Conservation (phyloP, 2,329 filamentous ascomycete genomes). For the Phoma sp. region DNA sequence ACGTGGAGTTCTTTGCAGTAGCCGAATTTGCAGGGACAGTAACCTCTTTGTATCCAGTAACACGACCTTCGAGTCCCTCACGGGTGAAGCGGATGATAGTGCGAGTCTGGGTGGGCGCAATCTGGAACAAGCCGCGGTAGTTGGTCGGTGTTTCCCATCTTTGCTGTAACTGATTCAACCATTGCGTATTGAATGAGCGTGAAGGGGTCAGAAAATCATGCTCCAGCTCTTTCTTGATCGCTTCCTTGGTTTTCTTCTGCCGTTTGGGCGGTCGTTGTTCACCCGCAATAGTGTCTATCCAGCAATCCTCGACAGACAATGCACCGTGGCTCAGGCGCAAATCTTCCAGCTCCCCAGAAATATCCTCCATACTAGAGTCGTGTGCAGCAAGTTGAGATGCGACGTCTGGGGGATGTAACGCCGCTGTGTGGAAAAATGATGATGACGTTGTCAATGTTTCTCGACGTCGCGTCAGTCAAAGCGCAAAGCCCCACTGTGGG, state of each 20-base stretch:
- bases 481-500: slow-evolving; percentile 16
- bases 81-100: slow-evolving; percentile 93
- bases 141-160: slow-evolving; percentile 84
- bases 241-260: slow-evolving; percentile 61
- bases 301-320: slow-evolving; percentile 32
- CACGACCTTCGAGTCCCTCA: slow-evolving; percentile 88
- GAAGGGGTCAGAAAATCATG: slow-evolving; percentile 79
- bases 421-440: slow-evolving; percentile 22
- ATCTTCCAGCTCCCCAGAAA: slow-evolving; percentile 59
- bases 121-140: slow-evolving; percentile 81
- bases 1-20: slow-evolving; percentile 95
- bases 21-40: slow-evolving; percentile 88
- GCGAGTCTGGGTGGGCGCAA: slow-evolving; percentile 89
- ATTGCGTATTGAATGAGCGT: slow-evolving; percentile 77
- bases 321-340: slow-evolving; percentile 53
- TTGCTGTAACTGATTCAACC: slow-evolving; percentile 89
- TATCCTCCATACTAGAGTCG: slow-evolving; percentile 39
- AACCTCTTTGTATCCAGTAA: slow-evolving; percentile 92
- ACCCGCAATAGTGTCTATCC: slow-evolving; percentile 67
- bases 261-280: slow-evolving; percentile 59
- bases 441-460: slow-evolving; percentile 25
- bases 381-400: slow-evolving; percentile 11
- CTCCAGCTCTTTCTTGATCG: slow-evolving; percentile 74
- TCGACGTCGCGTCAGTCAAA: slow-evolving; percentile 14
- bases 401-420: slow-evolving; percentile 16